Evolutionary conservation across 768 basidiomycete genomes (phyloP).

Genomic region (Amanita molliuscula): DNA sequence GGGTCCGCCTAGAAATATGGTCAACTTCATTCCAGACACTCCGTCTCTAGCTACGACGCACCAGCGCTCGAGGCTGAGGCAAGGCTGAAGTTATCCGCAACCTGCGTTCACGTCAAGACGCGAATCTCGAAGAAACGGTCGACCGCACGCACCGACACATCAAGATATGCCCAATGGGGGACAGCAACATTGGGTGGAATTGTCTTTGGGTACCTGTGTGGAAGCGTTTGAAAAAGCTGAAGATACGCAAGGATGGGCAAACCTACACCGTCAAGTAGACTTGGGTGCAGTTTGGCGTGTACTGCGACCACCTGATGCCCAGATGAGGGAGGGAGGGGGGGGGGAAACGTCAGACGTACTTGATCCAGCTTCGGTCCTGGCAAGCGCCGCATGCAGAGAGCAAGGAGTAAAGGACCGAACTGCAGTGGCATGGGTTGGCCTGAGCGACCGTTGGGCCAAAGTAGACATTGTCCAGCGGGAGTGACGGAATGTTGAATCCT

Average conservation of each 20-base stretch:
- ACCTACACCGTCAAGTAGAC: conserved; percentile 23
- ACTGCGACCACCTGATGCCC: conserved; percentile 22
- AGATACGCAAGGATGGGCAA: background rate
- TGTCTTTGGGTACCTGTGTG: conserved; percentile 33
- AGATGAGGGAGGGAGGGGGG: background rate
- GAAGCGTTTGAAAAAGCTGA: background rate
- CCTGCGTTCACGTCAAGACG: background rate
- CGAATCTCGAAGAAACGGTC: too few relatives aligned
- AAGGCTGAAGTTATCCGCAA: background rate
- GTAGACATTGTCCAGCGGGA: conserved; percentile 32
- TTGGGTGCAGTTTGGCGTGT: conserved; percentile 24
- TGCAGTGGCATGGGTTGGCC: conserved; percentile 41
- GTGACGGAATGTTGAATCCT: conserved; percentile 4
- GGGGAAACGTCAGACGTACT: background rate
- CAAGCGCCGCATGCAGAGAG: conserved; percentile 53
- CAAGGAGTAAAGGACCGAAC: conserved; percentile 44
- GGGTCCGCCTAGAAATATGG: background rate
- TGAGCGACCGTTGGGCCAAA: conserved; percentile 23
- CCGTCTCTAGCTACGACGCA: background rate
- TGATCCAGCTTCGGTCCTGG: conserved; percentile 31
- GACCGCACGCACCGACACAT: conserved; percentile 26
- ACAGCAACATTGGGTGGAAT: conserved; percentile 34
- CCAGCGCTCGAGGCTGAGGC: background rate
- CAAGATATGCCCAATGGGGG: conserved; percentile 49
- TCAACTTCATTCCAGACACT: background rate